Conservation (phyloP, 169 alveolate genomes). For the Theileria parva region DNA sequence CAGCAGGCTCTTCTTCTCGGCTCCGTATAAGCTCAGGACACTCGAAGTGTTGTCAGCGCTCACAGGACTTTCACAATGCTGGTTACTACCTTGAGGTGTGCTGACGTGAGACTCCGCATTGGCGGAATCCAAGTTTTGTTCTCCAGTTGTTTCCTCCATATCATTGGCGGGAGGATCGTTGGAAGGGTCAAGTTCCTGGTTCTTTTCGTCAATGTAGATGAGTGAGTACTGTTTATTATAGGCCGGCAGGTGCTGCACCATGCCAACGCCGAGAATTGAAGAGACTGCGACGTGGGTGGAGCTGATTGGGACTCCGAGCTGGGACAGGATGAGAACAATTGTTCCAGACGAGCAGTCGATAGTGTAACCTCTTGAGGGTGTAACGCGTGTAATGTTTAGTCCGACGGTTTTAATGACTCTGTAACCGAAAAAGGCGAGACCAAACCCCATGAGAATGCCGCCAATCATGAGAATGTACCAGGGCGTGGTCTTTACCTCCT, state of each 20-base stretch:
- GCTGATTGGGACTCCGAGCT: conserved; percentile 83
- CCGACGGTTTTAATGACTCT: conserved; percentile 79
- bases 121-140: neutral
- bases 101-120: neutral
- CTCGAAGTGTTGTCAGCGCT: neutral
- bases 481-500: conserved; percentile 68
- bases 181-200: neutral
- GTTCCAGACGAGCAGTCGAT: conserved; percentile 79
- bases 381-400: conserved; percentile 74
- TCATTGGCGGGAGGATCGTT: neutral
- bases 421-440: conserved; percentile 81
- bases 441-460: conserved; percentile 80
- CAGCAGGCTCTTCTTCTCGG: neutral
- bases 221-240: conserved; percentile 13
- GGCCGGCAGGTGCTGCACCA: conserved; percentile 35
- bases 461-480: conserved; percentile 82
- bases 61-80: neutral
- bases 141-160: neutral
- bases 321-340: conserved; percentile 77
- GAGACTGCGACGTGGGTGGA: conserved; percentile 86
- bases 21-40: neutral
- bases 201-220: neutral
- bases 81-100: neutral
- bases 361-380: conserved; percentile 84
- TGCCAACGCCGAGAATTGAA: conserved; percentile 82